Conservation (phyloP, 352 stramenopile species). For the Globisporangium alternatum region DNA sequence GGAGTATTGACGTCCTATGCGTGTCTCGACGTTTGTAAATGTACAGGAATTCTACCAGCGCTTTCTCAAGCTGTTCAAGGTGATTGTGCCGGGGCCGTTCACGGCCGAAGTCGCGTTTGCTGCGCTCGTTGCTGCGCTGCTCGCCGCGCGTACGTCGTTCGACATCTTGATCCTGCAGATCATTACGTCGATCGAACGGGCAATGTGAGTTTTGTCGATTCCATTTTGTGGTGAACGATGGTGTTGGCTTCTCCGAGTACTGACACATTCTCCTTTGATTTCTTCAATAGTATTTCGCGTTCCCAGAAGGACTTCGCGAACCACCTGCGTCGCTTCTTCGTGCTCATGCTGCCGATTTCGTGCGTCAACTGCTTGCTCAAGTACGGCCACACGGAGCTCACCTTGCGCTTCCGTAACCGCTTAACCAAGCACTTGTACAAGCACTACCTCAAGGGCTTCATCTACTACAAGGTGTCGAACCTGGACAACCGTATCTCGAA, state of each 20-base stretch:
- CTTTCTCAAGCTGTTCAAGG: slow-evolving; percentile 67
- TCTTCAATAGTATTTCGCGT: slow-evolving; percentile 46
- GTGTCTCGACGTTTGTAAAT: not conserved
- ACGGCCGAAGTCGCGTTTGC: slow-evolving; percentile 71
- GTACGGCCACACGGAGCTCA: slow-evolving; percentile 79
- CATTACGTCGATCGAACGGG: slow-evolving; percentile 69
- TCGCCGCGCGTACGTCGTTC: slow-evolving; percentile 70
- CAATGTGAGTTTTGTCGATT: slow-evolving; percentile 39
- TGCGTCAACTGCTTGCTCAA: slow-evolving; percentile 83
- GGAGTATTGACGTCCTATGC: not conserved
- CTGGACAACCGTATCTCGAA: slow-evolving; percentile 87
- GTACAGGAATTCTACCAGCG: slow-evolving; percentile 48
- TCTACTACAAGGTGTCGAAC: slow-evolving; percentile 91
- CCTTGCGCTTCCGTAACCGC: slow-evolving; percentile 77
- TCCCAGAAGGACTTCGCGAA: slow-evolving; percentile 58
- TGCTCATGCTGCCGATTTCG: slow-evolving; percentile 74
- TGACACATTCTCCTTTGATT: not conserved
- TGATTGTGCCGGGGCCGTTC: slow-evolving; percentile 68
- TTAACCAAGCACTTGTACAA: slow-evolving; percentile 80
- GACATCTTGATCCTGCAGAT: slow-evolving; percentile 78
- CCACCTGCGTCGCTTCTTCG: slow-evolving; percentile 70
- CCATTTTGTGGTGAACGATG: too few species aligned
- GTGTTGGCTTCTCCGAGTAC: too few species aligned
- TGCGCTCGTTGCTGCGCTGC: slow-evolving; percentile 52
- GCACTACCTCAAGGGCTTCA: slow-evolving; percentile 86